phyloP scores from a whole-genome alignment of 1,139 yeast genomes.

The Hansenula anomala region DNA sequence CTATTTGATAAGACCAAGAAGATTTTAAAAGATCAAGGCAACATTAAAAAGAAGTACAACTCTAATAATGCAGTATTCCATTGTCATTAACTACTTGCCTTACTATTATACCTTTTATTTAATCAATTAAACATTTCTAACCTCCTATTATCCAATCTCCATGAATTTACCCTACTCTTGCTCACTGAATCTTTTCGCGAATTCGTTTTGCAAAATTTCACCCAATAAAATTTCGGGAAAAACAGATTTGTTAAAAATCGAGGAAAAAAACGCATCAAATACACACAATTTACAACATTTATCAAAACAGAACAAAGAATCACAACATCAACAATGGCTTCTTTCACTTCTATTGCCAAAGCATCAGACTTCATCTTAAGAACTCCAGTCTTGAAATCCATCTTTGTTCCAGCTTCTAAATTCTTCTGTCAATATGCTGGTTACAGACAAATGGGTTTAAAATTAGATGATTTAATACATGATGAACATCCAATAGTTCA shows the following conservation, averaged over 20 bases:
- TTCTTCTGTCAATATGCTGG: conserved; percentile 73
- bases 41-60: too few species aligned
- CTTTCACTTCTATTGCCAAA: conserved; percentile 79
- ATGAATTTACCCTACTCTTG: too few species aligned
- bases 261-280: not conserved
- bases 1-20: too few species aligned
- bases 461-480: conserved; percentile 76
- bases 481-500: conserved; percentile 88
- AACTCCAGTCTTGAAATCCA: conserved; percentile 70
- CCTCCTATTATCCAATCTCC: too few species aligned
- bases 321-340: conserved; percentile 16
- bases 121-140: too few species aligned
- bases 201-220: not conserved
- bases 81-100: too few species aligned
- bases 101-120: too few species aligned
- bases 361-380: conserved; percentile 76
- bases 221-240: conserved; percentile 16
- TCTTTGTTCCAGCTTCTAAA: conserved; percentile 77
- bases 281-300: not conserved
- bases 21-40: too few species aligned
- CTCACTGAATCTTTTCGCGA: too few species aligned
- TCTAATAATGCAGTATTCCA: too few species aligned
- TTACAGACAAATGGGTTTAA: conserved; percentile 90
- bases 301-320: not conserved
- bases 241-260: conserved; percentile 8